These are phyloP conservation scores for Populus hybrid DNA, from an alignment of 441 rosid species.

Conservation along the genomic window DNA sequence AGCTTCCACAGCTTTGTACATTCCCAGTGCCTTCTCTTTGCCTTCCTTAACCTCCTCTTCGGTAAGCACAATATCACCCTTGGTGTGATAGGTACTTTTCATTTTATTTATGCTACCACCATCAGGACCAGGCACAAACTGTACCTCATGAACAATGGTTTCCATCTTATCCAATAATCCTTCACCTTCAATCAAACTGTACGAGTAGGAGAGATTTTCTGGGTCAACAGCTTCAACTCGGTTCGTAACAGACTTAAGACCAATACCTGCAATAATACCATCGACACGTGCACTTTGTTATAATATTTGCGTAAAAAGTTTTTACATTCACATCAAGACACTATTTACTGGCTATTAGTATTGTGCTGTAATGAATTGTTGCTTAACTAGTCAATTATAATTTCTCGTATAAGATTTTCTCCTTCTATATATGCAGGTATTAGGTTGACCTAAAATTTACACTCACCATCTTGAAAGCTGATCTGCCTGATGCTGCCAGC, in stretches of 20 bases:
- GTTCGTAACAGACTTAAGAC: conserved; percentile 11
- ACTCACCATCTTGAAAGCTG: conserved; percentile 17
- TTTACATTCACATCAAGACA: neutral
- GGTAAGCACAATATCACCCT: neutral
- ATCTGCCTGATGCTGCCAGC: conserved; percentile 22
- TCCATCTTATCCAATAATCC: conserved; percentile 4
- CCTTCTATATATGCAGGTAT: no score
- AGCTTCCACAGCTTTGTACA: conserved; percentile 38
- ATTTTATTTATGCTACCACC: conserved; percentile 16
- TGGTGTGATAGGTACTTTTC: conserved; percentile 7
- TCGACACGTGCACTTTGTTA: neutral
- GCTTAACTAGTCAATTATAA: no score
- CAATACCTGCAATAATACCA: conserved; percentile 8
- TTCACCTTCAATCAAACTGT: conserved; percentile 19
- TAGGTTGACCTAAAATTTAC: neutral
- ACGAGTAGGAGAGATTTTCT: conserved; percentile 6
- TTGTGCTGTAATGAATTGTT: neutral
- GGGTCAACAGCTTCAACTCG: conserved; percentile 15
- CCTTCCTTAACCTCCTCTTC: conserved; percentile 18
- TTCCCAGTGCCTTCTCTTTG: conserved; percentile 23
- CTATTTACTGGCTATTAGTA: neutral
- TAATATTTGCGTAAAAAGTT: no score
- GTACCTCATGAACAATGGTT: conserved; percentile 2
- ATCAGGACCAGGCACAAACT: conserved; percentile 12
- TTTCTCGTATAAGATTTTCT: no score